These are phyloP conservation scores for Grammothele lineata DNA, from an alignment of 768 basidiomycete genomes.

Conservation along the genomic window DNA sequence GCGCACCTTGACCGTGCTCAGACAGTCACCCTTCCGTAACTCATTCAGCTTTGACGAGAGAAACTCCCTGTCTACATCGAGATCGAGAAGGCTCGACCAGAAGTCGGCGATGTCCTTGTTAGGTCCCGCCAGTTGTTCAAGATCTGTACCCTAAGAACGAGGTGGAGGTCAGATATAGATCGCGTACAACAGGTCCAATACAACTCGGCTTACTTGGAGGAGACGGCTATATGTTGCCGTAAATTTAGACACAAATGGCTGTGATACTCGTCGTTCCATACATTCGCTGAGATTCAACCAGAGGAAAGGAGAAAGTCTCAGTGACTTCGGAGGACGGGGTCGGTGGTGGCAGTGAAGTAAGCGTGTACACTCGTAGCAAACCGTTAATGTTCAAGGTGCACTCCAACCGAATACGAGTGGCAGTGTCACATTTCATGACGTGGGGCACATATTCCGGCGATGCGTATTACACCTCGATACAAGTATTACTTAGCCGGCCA, in stretches of 20 bases:
- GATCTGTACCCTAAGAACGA: constrained; percentile 35
- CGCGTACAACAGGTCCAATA: too few relatives aligned
- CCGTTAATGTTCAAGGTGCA: too few relatives aligned
- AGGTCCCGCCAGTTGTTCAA: constrained; percentile 38
- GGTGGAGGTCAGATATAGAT: too few relatives aligned
- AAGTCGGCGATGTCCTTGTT: constrained; percentile 42
- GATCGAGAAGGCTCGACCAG: constrained; percentile 48
- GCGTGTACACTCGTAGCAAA: too few relatives aligned
- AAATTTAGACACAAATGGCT: constrained; percentile 42
- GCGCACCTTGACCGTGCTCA: constrained; percentile 48
- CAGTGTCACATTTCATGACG: too few relatives aligned
- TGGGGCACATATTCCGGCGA: too few relatives aligned
- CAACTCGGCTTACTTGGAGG: constrained; percentile 40
- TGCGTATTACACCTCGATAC: too few relatives aligned
- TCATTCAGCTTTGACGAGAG: constrained; percentile 36
- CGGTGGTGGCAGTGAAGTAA: too few relatives aligned
- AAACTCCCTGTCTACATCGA: constrained; percentile 48
- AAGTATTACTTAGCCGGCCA: too few relatives aligned
- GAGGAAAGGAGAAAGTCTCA: not conserved
- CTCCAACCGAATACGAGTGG: too few relatives aligned
- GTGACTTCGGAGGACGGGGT: not conserved
- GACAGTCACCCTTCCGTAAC: constrained; percentile 45
- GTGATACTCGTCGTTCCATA: not conserved
- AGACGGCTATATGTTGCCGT: constrained; percentile 44
- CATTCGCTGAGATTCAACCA: constrained; percentile 3